Conservation (phyloP, 164 flowering plant species). For the Stephania yunnanensis region DNA sequence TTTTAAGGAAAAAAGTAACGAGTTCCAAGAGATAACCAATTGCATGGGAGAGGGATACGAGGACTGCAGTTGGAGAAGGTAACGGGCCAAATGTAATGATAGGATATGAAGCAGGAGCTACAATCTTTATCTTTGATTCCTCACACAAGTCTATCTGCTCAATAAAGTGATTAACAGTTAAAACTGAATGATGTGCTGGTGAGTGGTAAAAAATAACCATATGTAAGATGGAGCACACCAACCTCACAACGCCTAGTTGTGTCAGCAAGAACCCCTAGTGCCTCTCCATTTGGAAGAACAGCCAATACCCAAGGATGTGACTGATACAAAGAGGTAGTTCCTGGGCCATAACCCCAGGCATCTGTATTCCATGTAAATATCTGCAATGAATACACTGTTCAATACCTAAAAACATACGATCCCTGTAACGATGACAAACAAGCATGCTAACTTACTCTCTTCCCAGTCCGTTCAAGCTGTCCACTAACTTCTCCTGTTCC, state of each 20-base stretch:
- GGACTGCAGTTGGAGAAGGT: constrained; percentile 63
- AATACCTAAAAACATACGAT: not conserved
- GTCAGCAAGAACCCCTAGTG: constrained; percentile 88
- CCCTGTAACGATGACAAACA: not conserved
- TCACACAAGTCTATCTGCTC: constrained; percentile 75
- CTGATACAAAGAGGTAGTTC: constrained; percentile 85
- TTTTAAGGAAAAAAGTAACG: not conserved
- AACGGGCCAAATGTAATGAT: constrained; percentile 90
- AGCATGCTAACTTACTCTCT: constrained; percentile 45
- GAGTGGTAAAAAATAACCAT: not conserved
- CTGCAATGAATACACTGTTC: constrained; percentile 26
- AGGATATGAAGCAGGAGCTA: constrained; percentile 65
- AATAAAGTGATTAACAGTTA: not conserved
- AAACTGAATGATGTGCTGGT: not conserved
- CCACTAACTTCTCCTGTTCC: constrained; percentile 97
- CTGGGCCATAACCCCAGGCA: constrained; percentile 83
- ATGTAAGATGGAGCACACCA: constrained; percentile 5
- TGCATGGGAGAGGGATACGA: constrained; percentile 67
- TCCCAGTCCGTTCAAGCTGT: constrained; percentile 86
- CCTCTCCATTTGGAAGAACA: constrained; percentile 79
- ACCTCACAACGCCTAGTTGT: constrained; percentile 91
- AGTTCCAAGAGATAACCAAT: constrained; percentile 45
- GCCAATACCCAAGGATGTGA: constrained; percentile 98
- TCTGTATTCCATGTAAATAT: constrained; percentile 88
- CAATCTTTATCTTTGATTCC: constrained; percentile 51